Conservation (phyloP, 306 rosid genomes). For the Vicia faba region DNA sequence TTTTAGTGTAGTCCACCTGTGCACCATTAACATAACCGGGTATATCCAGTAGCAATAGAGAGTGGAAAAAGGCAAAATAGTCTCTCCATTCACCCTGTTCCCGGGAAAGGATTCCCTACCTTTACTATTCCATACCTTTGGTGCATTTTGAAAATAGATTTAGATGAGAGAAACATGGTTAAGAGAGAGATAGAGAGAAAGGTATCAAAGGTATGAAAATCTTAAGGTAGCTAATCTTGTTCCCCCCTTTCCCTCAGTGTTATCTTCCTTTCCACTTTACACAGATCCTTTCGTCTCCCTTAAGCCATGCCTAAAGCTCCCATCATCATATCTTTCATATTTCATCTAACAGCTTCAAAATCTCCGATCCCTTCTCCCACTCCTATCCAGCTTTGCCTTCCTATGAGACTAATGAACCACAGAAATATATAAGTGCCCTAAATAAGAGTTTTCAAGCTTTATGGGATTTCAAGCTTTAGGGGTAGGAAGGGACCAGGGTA, state of each 20-base stretch:
- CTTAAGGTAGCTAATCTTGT: too few relatives aligned
- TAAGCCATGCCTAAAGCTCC: neutral
- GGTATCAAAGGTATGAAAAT: too few relatives aligned
- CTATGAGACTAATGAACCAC: neutral
- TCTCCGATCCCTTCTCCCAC: neutral
- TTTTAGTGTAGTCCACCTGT: neutral
- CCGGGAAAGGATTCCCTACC: too few relatives aligned
- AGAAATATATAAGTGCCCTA: neutral
- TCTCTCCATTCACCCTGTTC: neutral
- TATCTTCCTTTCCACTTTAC: neutral
- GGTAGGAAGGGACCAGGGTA: neutral
- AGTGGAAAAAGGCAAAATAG: neutral
- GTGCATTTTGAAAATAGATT: too few relatives aligned
- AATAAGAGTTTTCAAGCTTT: conserved; percentile 1
- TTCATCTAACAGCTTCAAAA: neutral
- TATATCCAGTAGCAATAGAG: neutral
- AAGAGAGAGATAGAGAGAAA: too few relatives aligned
- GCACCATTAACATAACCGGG: neutral
- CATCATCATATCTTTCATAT: neutral
- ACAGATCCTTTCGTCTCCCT: neutral
- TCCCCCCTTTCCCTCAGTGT: too few relatives aligned
- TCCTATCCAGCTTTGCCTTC: neutral
- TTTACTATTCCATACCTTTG: too few relatives aligned
- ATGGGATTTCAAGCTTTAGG: neutral
- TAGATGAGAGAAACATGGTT: too few relatives aligned